Conservation (phyloP, 331 rosid species). For the Telfairia occidentalis region DNA sequence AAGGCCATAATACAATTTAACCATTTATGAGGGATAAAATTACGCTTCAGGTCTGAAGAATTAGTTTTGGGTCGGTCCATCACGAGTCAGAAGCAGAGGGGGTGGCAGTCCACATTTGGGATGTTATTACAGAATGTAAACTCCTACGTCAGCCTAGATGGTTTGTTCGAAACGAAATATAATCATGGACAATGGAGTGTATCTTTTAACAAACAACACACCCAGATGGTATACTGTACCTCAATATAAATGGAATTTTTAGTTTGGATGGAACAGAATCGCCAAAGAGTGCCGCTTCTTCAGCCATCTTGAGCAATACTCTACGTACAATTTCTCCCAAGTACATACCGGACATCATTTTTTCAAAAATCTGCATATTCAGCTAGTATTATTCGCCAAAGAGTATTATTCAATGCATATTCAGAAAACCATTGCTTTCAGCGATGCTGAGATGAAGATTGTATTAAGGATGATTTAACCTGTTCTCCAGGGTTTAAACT, state of each 20-base stretch:
- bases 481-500: slow-evolving; percentile 97
- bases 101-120: not conserved
- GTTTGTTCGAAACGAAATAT: not conserved
- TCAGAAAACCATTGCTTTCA: slow-evolving; percentile 8
- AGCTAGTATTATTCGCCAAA: slow-evolving; percentile 14
- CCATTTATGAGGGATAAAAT: not conserved
- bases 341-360: slow-evolving; percentile 94
- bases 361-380: slow-evolving; percentile 85
- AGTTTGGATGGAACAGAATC: slow-evolving; percentile 73
- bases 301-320: slow-evolving; percentile 74
- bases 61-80: not conserved
- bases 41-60: not conserved
- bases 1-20: not conserved
- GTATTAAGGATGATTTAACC: slow-evolving; percentile 27
- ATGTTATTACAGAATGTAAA: not conserved
- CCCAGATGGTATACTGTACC: slow-evolving; percentile 33
- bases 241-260: slow-evolving; percentile 56
- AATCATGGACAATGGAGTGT: not conserved
- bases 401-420: slow-evolving; percentile 15
- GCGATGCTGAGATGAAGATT: slow-evolving; percentile 2
- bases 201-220: not conserved
- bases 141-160: not conserved
- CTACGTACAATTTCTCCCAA: slow-evolving; percentile 84
- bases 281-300: slow-evolving; percentile 78
- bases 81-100: not conserved